Evolutionary conservation across 2,329 filamentous ascomycete genomes (phyloP).

Genomic region (Parastagonospora avenae): DNA sequence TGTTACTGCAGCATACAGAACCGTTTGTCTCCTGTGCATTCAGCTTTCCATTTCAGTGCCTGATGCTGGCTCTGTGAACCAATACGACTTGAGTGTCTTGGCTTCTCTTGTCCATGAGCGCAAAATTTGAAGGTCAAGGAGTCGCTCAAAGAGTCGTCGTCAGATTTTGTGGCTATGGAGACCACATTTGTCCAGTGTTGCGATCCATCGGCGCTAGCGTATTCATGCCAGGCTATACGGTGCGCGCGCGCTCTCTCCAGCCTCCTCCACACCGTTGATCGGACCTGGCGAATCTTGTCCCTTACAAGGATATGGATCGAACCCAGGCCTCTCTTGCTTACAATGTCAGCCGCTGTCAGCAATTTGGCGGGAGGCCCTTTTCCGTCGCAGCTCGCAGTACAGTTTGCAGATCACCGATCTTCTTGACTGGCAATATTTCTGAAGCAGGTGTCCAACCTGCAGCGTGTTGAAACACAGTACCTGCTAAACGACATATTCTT

Average conservation of each 20-base stretch:
- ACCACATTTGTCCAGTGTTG: conserved; percentile 29
- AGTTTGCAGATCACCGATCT: no score
- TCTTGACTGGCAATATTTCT: no score
- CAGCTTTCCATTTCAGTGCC: no score
- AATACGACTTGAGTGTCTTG: no score
- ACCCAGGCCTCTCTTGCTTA: conserved; percentile 2
- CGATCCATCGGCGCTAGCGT: conserved; percentile 27
- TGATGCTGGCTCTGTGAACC: no score
- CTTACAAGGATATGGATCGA: conserved; percentile 16
- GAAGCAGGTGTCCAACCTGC: no score
- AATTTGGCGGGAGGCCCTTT: not conserved
- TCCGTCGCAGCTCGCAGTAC: not conserved
- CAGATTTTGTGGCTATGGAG: conserved; percentile 33
- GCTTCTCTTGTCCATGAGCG: no score
- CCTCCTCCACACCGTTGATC: conserved; percentile 3
- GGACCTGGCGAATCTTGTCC: not conserved
- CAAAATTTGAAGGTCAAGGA: conserved; percentile 9
- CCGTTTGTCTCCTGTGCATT: no score
- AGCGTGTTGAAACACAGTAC: no score
- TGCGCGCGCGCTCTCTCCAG: conserved; percentile 11
- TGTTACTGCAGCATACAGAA: no score
- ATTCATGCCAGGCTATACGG: conserved; percentile 18
- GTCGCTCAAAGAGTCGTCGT: conserved; percentile 26
- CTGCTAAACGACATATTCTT: no score
- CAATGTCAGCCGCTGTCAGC: no score